Base-by-base conservation (phyloP, 2,329 filamentous ascomycete genomes). In the Penicillium sp. region DNA sequence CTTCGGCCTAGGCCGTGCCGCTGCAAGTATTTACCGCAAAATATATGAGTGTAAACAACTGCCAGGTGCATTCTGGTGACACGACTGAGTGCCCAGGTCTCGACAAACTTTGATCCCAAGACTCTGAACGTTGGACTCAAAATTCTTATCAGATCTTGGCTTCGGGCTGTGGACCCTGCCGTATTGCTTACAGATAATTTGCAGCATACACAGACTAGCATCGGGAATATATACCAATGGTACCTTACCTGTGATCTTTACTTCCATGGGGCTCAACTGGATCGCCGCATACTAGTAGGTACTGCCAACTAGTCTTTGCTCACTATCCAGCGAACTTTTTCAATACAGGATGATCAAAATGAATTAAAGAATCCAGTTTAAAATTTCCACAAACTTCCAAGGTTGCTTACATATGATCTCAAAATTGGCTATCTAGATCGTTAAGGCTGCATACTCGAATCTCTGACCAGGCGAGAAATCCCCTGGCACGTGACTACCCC, bases 401-500 rank as follows among this genome's bases (percentile, higher is more conserved):
- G 2, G 18, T 27, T 27, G 24, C 24, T 27, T 27, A 27, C 24
- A 27, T 5, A 27, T 27, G 24, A 27, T 6, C 24, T 8, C 24
- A 27, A 27, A 6, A 18, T 18, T 18, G 18, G 18, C 18, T 18
- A 18, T 5, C 24, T 27, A 27, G 24, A 27, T 27, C 24, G 8
- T 27, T 27, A 4, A 27, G 5, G 5, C 24, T 8, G 24, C 8
- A 6, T 27, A 27, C 24, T 27, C 24, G 24, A 27, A 27, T 6
- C 5, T 6, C 5, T 5, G 24, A 27, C 24, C 8, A n/a, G 2
- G 10, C 5, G 4, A 9, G 34, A 7, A 36, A n/a, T 36, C 11
- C 13, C 49, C 49, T 51, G 54, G 24, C 60, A 62, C 59, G 60
- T 62, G 60, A 62, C 38, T 40, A 40, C 52, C 42, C 27, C 13